Percentiles rank a stretch among this genome's conserved stretches.
Conservation (phyloP, 2,329 filamentous ascomycete genomes). For the Aspergillus fischeri region DNA sequence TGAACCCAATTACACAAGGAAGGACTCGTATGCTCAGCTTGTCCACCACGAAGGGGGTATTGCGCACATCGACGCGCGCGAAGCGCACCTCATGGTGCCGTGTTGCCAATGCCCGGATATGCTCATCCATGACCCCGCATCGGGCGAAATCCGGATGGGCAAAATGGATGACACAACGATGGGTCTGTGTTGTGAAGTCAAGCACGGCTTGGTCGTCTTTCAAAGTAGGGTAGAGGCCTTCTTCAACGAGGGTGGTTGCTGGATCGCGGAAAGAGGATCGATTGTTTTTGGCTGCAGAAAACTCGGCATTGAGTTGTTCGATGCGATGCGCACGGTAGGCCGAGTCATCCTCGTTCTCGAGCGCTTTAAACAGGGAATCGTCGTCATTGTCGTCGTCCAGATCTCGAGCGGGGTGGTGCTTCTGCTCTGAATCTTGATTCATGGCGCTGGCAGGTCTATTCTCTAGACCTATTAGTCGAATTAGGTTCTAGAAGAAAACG, state of each 20-base stretch:
- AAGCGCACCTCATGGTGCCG: constrained; percentile 42
- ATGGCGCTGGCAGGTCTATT: constrained; percentile 9
- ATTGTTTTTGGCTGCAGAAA: constrained; percentile 45
- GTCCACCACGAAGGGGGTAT: constrained; percentile 46
- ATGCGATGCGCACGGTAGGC: constrained; percentile 55
- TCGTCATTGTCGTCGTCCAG: constrained; percentile 50
- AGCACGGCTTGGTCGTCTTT: constrained; percentile 54
- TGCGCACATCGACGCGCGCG: constrained; percentile 43
- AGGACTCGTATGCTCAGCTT: constrained; percentile 44
- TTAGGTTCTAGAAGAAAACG: background rate
- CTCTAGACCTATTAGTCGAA: background rate
- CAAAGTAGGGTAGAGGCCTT: constrained; percentile 35
- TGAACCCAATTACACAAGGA: constrained; percentile 48
- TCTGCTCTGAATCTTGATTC: constrained; percentile 27
- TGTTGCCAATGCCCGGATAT: constrained; percentile 46
- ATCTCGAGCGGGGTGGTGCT: constrained; percentile 17
- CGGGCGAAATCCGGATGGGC: constrained; percentile 61
- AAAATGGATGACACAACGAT: constrained; percentile 59
- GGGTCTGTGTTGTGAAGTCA: constrained; percentile 56
- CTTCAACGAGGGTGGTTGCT: constrained; percentile 18
- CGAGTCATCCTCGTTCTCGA: constrained; percentile 51
- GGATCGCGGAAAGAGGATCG: constrained; percentile 19
- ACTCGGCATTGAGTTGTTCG: constrained; percentile 57
- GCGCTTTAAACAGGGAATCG: constrained; percentile 57
- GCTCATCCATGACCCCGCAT: constrained; percentile 59